Percentiles rank a stretch among this genome's conserved stretches.
phyloP scores from a whole-genome alignment of 129 eudicot species.

The Deinandra increscens region DNA sequence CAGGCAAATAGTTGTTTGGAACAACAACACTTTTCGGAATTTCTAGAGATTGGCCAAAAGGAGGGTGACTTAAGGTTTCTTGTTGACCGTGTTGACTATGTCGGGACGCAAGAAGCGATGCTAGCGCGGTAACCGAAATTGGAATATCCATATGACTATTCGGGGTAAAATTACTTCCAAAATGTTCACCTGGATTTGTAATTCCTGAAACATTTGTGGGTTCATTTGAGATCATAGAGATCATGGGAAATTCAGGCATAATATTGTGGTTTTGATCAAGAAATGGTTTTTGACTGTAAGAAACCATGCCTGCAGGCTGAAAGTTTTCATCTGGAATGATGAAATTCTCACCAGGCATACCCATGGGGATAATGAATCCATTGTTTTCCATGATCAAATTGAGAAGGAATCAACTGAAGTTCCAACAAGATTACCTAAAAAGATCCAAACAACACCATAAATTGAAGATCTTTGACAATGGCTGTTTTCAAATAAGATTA shows the following conservation, averaged over 20 bases:
- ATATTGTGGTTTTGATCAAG: slow-evolving; percentile 35
- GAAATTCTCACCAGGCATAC: slow-evolving; percentile 36
- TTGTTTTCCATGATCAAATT: slow-evolving; percentile 44
- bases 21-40: slow-evolving; percentile 6
- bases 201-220: slow-evolving; percentile 24
- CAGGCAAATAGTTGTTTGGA: slow-evolving; percentile 24
- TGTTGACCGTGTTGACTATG: slow-evolving; percentile 20
- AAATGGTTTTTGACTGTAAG: slow-evolving; percentile 35
- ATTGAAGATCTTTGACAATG: slow-evolving; percentile 20
- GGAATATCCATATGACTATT: slow-evolving; percentile 39
- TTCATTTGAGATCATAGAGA: slow-evolving; percentile 43
- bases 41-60: slow-evolving; percentile 31
- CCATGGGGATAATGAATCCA: slow-evolving; percentile 39
- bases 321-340: slow-evolving; percentile 36
- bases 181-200: slow-evolving; percentile 20
- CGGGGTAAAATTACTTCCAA: slow-evolving; percentile 28
- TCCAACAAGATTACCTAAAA: slow-evolving; percentile 28
- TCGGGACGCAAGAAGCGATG: slow-evolving; percentile 50
- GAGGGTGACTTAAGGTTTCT: slow-evolving; percentile 23
- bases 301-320: slow-evolving; percentile 29
- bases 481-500: slow-evolving; percentile 8
- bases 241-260: slow-evolving; percentile 43
- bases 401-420: slow-evolving; percentile 3
- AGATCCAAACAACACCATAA: slow-evolving; percentile 4
- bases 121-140: slow-evolving; percentile 44